phyloP scores from a whole-genome alignment of 1,139 yeast species.

The Yamadazyma oceani region DNA sequence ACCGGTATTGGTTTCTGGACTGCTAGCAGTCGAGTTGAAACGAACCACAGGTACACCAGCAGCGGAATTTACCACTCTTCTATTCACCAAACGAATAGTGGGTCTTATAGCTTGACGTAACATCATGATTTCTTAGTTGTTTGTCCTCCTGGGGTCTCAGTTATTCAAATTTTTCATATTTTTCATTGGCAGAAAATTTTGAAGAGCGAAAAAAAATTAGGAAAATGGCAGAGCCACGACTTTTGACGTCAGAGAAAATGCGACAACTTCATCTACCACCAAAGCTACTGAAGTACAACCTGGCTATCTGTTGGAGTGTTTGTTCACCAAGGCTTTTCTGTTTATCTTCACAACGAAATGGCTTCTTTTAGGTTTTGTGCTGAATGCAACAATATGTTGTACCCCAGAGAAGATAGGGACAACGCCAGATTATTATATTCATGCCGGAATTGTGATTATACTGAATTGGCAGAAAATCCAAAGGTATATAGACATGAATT shows the following conservation, averaged over 20 bases:
- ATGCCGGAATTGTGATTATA: constrained; percentile 93
- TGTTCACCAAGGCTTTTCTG: no score
- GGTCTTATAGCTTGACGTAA: constrained; percentile 44
- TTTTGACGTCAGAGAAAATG: no score
- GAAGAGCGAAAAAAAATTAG: background rate
- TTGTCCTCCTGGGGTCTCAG: background rate
- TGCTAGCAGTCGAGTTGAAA: constrained; percentile 61
- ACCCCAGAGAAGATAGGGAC: constrained; percentile 93
- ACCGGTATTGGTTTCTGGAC: no score
- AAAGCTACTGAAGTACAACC: background rate
- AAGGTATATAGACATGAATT: constrained; percentile 92
- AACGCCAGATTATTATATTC: constrained; percentile 75
- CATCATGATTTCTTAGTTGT: constrained; percentile 7
- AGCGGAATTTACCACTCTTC: constrained; percentile 19
- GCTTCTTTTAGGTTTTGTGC: constrained; percentile 92
- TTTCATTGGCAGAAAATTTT: constrained; percentile 4
- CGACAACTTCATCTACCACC: no score
- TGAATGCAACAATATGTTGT: constrained; percentile 96
- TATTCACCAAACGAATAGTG: constrained; percentile 32
- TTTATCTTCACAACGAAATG: no score
- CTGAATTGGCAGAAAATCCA: constrained; percentile 87
- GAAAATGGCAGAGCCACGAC: background rate
- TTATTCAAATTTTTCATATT: constrained; percentile 5
- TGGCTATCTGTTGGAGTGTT: constrained; percentile 1
- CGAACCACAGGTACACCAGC: constrained; percentile 29